phyloP scores from a whole-genome alignment of 805 yeast genomes.

The Yamadazyma takamatsuzukensis region DNA sequence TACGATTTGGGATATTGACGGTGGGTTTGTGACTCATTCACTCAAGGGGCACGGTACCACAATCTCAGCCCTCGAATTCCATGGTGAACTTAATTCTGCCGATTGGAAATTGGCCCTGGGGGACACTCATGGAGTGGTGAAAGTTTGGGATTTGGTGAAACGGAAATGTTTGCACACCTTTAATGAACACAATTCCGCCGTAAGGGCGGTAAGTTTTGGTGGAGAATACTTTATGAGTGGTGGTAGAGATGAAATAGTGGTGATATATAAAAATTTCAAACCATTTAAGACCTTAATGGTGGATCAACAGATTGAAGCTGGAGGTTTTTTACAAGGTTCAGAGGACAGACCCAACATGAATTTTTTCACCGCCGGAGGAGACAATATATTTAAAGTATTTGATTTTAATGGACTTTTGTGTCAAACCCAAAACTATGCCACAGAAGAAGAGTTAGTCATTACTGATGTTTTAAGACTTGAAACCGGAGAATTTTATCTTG shows the following conservation, averaged over 20 bases:
- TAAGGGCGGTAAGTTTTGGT: slow-evolving; percentile 75
- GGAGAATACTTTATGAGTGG: slow-evolving; percentile 68
- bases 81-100: slow-evolving; percentile 63
- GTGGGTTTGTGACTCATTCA: slow-evolving; percentile 83
- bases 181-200: slow-evolving; percentile 78
- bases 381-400: slow-evolving; percentile 67
- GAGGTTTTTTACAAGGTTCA: slow-evolving; percentile 45
- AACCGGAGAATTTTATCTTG: slow-evolving; percentile 39
- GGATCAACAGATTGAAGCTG: slow-evolving; percentile 66
- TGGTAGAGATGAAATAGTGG: slow-evolving; percentile 81
- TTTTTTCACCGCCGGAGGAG: slow-evolving; percentile 77
- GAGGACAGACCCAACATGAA: slow-evolving; percentile 23
- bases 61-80: slow-evolving; percentile 67
- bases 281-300: slow-evolving; percentile 67
- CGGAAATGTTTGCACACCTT: slow-evolving; percentile 62
- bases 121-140: slow-evolving; percentile 54
- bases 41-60: slow-evolving; percentile 93
- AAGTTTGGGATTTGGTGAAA: slow-evolving; percentile 65
- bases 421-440: slow-evolving; percentile 46
- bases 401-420: slow-evolving; percentile 44
- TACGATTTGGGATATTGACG: slow-evolving; percentile 87
- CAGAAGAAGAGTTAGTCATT: slow-evolving; percentile 71
- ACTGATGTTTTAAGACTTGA: slow-evolving; percentile 46
- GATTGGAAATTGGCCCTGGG: slow-evolving; percentile 79
- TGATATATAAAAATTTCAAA: slow-evolving; percentile 55